Base-by-base conservation (phyloP, 2,329 filamentous ascomycete genomes). In the Elsinoe batatas region DNA sequence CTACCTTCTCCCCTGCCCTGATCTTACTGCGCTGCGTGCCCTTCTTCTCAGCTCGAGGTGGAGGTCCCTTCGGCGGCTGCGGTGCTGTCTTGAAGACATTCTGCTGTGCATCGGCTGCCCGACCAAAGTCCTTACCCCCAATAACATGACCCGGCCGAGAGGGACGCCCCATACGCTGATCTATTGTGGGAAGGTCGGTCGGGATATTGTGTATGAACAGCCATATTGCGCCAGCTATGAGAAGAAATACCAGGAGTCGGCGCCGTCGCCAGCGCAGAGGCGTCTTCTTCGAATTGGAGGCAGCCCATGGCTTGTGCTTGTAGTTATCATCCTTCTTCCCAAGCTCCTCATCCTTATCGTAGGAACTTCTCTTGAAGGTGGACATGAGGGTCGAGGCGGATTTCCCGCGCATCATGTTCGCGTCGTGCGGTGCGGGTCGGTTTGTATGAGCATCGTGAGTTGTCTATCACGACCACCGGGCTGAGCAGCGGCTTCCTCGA, bases 301-400 rank as follows among this genome's bases (percentile, higher is more conserved):
- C 32, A 11, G 38, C n/a, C 58, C 58, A 60, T 17, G 54, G 55
- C 44, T 42, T 26, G n/a, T 32, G 47, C 58, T 69, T 74, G 67
- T 80, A 78, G 67, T 83, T 80, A 66, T 84, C 82, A 67, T 84
- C 77, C 65, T 80, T 80, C 69, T 84, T 84, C 57, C 80, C 81
- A 58, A 82, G 73, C 73, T 84, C 80, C 69, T 82, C 80, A 64
- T 84, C 81, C 57, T 71, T 74, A 26, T 55, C 47, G 47, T 51
- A 51, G 47, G 47, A 51, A 7, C 33, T 33, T 20, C 47, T 15
- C 18, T 51, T 51, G 33, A 51, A 51, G 47, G 26, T 13, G 11
- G 26, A 15, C 47, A 51, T 51, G 8, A 26, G 36, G 47, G 44
- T 33, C 26, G 44, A 49, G 44, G 44, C 44, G 44, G 44, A 49